A percentile compares a stretch with the other conserved stretches of the same genome.
phyloP scores from a whole-genome alignment of 75 land plant genomes.

The Picea glauca region DNA sequence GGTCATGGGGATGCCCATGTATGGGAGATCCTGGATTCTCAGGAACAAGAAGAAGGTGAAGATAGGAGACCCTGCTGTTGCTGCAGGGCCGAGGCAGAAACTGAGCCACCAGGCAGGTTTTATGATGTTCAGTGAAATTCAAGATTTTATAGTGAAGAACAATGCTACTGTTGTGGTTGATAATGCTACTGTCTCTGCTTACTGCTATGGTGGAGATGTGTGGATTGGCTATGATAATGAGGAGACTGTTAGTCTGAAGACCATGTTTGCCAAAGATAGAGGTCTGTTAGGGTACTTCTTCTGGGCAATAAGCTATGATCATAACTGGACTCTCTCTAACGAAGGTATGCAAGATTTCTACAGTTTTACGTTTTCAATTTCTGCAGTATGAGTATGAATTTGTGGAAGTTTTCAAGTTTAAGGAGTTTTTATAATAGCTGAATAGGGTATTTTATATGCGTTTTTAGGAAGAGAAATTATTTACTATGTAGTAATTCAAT shows the following conservation, averaged over 20 bases:
- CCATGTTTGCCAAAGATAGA: slow-evolving; percentile 19
- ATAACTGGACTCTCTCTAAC: not conserved
- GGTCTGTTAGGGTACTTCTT: slow-evolving; percentile 40
- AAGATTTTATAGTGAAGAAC: slow-evolving; percentile 6
- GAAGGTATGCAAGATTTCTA: too few relatives aligned
- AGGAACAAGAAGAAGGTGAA: slow-evolving; percentile 18
- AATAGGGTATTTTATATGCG: too few relatives aligned
- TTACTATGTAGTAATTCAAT: too few relatives aligned
- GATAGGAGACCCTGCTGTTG: slow-evolving; percentile 33
- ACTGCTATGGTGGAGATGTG: slow-evolving; percentile 17
- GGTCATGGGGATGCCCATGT: slow-evolving; percentile 43
- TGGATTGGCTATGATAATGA: slow-evolving; percentile 48
- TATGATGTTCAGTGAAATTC: slow-evolving; percentile 18
- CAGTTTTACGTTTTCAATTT: too few relatives aligned
- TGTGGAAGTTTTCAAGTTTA: too few relatives aligned
- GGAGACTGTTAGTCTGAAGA: slow-evolving; percentile 26
- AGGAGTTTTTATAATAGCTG: too few relatives aligned
- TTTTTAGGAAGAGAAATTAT: too few relatives aligned
- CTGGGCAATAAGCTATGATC: slow-evolving; percentile 38
- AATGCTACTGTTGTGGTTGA: slow-evolving; percentile 25
- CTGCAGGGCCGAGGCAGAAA: slow-evolving; percentile 19
- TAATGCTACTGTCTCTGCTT: slow-evolving; percentile 25
- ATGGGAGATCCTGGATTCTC: slow-evolving; percentile 45
- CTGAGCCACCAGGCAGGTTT: slow-evolving; percentile 17
- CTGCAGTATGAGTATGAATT: too few relatives aligned